Percentiles rank a stretch among this genome's conserved stretches.
Conservation (phyloP, 2,329 filamentous ascomycete species). For the Clonostachys rhizophaga region DNA sequence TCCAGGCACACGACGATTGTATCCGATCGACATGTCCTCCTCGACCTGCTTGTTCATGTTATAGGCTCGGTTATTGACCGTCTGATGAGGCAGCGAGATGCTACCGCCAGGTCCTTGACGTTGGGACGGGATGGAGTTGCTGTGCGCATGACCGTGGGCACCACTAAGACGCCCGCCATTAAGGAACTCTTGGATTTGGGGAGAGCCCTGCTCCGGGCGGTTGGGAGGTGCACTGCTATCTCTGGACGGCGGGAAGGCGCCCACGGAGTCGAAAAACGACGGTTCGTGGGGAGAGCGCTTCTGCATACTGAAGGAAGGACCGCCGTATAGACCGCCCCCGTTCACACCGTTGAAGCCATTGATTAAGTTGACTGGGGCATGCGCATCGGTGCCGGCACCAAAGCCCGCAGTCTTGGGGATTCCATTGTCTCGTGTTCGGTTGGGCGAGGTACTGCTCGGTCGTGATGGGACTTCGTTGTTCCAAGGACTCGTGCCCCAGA, state of each 20-base stretch:
- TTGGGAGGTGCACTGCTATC: slow-evolving; percentile 53
- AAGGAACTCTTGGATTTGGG: slow-evolving; percentile 23
- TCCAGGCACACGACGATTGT: slow-evolving; percentile 24
- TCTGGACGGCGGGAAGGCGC: slow-evolving; percentile 32
- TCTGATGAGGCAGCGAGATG: slow-evolving; percentile 34
- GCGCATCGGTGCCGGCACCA: slow-evolving; percentile 1
- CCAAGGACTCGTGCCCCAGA: slow-evolving; percentile 48
- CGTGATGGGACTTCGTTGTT: slow-evolving; percentile 36
- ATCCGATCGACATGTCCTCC: slow-evolving; percentile 26
- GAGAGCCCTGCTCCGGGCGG: slow-evolving; percentile 42
- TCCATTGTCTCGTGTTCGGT: slow-evolving; percentile 39
- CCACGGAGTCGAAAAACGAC: slow-evolving; percentile 31
- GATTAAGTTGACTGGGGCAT: slow-evolving; percentile 23
- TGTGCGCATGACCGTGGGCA: slow-evolving; percentile 34
- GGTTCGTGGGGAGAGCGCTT: slow-evolving; percentile 27
- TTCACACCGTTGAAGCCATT: slow-evolving; percentile 5
- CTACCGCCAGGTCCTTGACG: slow-evolving; percentile 37
- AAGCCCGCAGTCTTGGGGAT: slow-evolving; percentile 6
- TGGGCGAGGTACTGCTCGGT: slow-evolving; percentile 54
- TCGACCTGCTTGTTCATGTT: slow-evolving; percentile 29
- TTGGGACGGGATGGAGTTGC: slow-evolving; percentile 41
- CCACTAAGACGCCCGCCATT: slow-evolving; percentile 5
- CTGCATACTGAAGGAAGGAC: slow-evolving; percentile 14
- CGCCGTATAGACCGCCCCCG: not conserved
- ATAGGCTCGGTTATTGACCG: slow-evolving; percentile 26